Evolutionary conservation across 2,329 filamentous ascomycete genomes (phyloP), one percentile per base, ranked within the genome.

Genomic region (Colletotrichum chrysophilum): DNA sequence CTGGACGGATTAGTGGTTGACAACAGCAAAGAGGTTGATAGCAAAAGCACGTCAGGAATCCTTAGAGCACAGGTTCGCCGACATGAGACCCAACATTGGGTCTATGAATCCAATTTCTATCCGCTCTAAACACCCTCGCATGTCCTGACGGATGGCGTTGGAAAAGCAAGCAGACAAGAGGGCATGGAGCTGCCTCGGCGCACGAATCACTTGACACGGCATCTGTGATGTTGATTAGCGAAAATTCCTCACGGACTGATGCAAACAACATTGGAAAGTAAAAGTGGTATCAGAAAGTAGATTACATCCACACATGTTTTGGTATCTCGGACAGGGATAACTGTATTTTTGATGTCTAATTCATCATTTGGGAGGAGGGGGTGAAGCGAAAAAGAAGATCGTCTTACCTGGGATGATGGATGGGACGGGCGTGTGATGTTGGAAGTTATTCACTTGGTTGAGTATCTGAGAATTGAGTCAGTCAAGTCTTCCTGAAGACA

Each of bases 301-400:
- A 76, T 74, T 71, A 36, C 66, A 74, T 76, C 74, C 70, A 76
- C 74, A 76, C 48, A 34, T 24, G 18, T 36, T 61, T 12, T 28
- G 38, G 55, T 21, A 67, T 75, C 48, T 76, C 64, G 71, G 74
- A 76, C 34, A 76, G 74, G 74, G 74, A 76, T 76, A 76, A 76
- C 74, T 76, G 74, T 76, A 76, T 74, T 32, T 48, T 48, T 64
- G 60, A 36, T 34, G 64, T 76, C 74, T 76, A 74, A 34, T 18
- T 76, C 74, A 76, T 76, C 74, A 76, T 64, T 64, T 76, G 58
- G 60, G 64, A 36, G 30, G 18, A 58, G 21, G 34, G 43, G 34
- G 18, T 48, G 56, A 60, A 24, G 43, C 6, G 8, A 61, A 48
- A 32, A 38, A 21, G 14, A 48, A 16, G 48, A 34, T 36, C 6